A percentile compares a stretch with the other conserved stretches of the same genome.
These are phyloP conservation scores for Podosphaera fusca DNA, from an alignment of 2,329 filamentous ascomycete species.

Conservation along the genomic window DNA sequence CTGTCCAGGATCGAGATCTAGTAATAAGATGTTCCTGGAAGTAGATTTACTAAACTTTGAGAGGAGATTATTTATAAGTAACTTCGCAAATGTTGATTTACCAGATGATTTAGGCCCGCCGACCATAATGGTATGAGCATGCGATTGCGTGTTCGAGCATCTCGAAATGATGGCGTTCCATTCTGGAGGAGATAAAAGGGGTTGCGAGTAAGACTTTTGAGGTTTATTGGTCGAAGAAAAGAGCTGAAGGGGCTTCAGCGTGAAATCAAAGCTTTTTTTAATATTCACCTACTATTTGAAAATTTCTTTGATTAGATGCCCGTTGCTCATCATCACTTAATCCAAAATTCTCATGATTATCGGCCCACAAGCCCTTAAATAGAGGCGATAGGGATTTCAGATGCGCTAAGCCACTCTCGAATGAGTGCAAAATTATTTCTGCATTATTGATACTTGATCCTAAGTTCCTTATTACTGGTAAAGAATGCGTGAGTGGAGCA, in stretches of 20 bases:
- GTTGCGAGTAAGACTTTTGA: constrained; percentile 26
- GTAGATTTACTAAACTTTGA: constrained; percentile 6
- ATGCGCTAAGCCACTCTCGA: constrained; percentile 24
- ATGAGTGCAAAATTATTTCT: constrained; percentile 31
- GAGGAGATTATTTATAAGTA: constrained; percentile 43
- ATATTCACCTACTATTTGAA: constrained; percentile 23
- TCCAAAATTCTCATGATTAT: constrained; percentile 14
- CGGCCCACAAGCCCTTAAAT: constrained; percentile 44
- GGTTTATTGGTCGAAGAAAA: constrained; percentile 29
- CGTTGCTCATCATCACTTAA: constrained; percentile 4
- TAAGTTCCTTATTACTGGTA: constrained; percentile 38
- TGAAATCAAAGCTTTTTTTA: not conserved
- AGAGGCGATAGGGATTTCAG: constrained; percentile 40
- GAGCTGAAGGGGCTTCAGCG: constrained; percentile 21
- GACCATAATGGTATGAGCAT: constrained; percentile 27
- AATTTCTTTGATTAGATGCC: constrained; percentile 18
- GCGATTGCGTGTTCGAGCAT: constrained; percentile 14
- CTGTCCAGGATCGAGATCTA: constrained; percentile 59
- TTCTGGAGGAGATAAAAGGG: constrained; percentile 31
- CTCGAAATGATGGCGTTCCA: constrained; percentile 27
- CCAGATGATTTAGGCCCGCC: constrained; percentile 51
- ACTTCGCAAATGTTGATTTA: constrained; percentile 50
- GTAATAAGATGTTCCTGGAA: constrained; percentile 22
- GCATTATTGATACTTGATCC: constrained; percentile 23
- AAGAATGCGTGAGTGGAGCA: constrained; percentile 43